These are phyloP conservation scores for Phaeotremella skinneri DNA, from an alignment of 768 basidiomycete species.

Conservation along the genomic window DNA sequence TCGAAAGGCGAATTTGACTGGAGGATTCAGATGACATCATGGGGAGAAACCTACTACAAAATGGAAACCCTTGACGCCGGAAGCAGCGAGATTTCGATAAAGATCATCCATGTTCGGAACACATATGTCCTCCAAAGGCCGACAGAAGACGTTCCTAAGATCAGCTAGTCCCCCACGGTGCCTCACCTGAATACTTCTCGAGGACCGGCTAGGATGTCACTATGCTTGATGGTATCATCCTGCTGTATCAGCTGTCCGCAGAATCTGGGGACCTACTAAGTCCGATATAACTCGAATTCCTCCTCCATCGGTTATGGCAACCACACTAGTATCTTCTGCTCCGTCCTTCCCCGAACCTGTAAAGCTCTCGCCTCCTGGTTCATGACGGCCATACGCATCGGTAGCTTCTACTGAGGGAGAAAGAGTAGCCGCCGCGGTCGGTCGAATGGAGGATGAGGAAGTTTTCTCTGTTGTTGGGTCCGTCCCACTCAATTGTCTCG, in stretches of 20 bases:
- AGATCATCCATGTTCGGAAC: slow-evolving; percentile 59
- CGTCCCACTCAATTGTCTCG: not conserved
- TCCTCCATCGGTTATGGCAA: not conserved
- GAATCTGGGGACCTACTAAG: slow-evolving; percentile 56
- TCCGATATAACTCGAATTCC: slow-evolving; percentile 79
- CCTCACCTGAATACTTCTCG: slow-evolving; percentile 67
- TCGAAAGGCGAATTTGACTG: slow-evolving; percentile 82
- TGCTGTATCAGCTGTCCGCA: slow-evolving; percentile 12
- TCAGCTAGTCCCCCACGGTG: not conserved
- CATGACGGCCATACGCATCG: not conserved
- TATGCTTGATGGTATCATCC: slow-evolving; percentile 81
- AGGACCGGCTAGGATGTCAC: slow-evolving; percentile 74
- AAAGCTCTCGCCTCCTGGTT: not conserved
- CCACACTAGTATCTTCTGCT: not conserved
- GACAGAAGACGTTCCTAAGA: slow-evolving; percentile 76
- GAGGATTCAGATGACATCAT: slow-evolving; percentile 1
- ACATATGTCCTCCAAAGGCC: slow-evolving; percentile 70
- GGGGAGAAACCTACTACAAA: slow-evolving; percentile 57
- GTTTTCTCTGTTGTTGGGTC: slow-evolving; percentile 2
- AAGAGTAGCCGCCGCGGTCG: slow-evolving; percentile 2
- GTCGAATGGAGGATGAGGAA: not conserved
- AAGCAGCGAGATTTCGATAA: slow-evolving; percentile 38
- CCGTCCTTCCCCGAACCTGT: not conserved
- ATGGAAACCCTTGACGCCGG: slow-evolving; percentile 63
- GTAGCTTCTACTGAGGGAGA: not conserved